These are phyloP conservation scores for Penicillium crystallinum DNA, from an alignment of 495 filamentous ascomycete genomes.

Conservation along the genomic window DNA sequence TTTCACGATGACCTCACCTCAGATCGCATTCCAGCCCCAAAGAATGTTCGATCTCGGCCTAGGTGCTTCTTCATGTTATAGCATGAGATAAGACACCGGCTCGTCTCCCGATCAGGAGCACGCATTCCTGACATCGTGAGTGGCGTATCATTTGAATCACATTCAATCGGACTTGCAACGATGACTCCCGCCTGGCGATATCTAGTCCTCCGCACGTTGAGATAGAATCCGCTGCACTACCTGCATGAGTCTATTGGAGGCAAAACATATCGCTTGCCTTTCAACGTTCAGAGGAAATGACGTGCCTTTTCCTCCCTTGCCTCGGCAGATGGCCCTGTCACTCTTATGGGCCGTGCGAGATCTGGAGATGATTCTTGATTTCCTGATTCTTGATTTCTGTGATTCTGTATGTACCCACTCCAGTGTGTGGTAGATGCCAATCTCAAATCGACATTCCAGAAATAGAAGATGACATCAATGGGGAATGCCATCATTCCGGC, in stretches of 20 bases:
- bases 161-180: no score
- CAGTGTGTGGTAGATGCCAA: background rate
- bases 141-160: no score
- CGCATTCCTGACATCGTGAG: no score
- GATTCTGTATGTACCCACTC: no score
- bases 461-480: background rate
- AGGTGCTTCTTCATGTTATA: background rate
- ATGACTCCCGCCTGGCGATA: no score
- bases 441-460: background rate
- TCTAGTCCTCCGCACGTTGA: no score
- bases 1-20: background rate
- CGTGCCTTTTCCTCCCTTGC: background rate
- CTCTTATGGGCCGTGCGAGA: background rate
- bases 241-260: no score
- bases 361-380: background rate
- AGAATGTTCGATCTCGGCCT: background rate
- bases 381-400: no score
- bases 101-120: no score
- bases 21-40: background rate
- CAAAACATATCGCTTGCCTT: no score
- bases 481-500: constrained; percentile 18
- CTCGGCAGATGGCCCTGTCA: background rate
- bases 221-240: no score
- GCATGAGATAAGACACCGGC: background rate
- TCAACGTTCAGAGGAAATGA: background rate